Evolutionary conservation across 2,329 filamentous ascomycete species (phyloP).

Genomic region (Sporothrix brasiliensis): DNA sequence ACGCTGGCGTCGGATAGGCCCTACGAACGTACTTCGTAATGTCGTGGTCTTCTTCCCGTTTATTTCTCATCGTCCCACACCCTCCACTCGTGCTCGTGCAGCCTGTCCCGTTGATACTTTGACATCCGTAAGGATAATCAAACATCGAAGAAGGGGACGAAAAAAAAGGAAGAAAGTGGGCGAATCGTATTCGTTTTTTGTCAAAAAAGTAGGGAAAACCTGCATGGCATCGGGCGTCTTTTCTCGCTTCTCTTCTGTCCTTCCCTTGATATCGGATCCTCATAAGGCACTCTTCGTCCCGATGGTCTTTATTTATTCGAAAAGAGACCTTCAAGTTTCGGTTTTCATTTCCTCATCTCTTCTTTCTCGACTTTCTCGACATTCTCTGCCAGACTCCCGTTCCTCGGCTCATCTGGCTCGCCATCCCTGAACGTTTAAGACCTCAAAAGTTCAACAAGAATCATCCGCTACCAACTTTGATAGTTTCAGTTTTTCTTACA

Average conservation of each 20-base stretch:
- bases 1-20: neutral
- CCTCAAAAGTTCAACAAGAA: neutral
- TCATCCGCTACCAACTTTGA: neutral
- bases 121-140: neutral
- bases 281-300: neutral
- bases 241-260: neutral
- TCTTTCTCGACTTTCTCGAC: neutral
- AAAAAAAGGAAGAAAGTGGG: conserved; percentile 1
- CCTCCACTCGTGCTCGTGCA: neutral
- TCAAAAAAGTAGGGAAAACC: neutral
- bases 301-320: conserved; percentile 13
- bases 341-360: neutral
- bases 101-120: neutral
- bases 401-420: neutral
- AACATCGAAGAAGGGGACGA: neutral
- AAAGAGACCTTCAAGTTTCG: neutral
- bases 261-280: neutral
- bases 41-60: neutral
- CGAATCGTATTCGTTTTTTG: neutral
- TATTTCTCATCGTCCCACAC: conserved; percentile 14
- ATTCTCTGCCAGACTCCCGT: neutral
- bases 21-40: conserved; percentile 8
- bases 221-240: neutral
- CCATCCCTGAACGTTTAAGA: neutral
- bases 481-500: neutral